Percentiles rank a stretch among this genome's conserved stretches.
Conservation (phyloP, 441 rosid genomes). For the Mallotus japonicus region DNA sequence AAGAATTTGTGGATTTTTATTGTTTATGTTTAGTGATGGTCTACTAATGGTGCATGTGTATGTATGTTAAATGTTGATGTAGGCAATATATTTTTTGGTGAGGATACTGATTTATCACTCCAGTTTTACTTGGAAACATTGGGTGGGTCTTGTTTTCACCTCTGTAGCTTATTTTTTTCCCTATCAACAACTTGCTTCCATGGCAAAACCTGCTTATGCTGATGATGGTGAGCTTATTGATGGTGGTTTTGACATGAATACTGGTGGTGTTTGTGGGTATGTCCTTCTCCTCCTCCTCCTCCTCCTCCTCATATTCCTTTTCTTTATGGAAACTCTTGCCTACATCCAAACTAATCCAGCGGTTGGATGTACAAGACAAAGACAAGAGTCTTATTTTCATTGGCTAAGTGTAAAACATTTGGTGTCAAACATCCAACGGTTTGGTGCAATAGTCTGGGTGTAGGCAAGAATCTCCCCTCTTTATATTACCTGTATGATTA, state of each 20-base stretch:
- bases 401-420: no score
- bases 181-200: constrained; percentile 65
- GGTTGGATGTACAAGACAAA: no score
- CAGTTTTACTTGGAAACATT: constrained; percentile 75
- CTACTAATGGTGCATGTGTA: not conserved
- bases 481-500: no score
- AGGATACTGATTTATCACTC: constrained; percentile 64
- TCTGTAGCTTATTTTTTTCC: constrained; percentile 63
- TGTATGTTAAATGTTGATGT: constrained; percentile 10
- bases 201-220: constrained; percentile 72
- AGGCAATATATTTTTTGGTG: constrained; percentile 66
- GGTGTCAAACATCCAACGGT: no score
- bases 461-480: no score
- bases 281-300: constrained; percentile 18
- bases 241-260: constrained; percentile 83
- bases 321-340: no score
- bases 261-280: constrained; percentile 90
- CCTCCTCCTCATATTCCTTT: not conserved
- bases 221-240: constrained; percentile 83
- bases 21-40: not conserved
- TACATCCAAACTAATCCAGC: no score
- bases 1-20: not conserved
- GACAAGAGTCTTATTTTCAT: no score
- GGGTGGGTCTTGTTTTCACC: constrained; percentile 66
- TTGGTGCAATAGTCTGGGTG: no score